Percentiles rank a stretch among this genome's conserved stretches.
Conservation (phyloP, 2,329 filamentous ascomycete genomes). For the Myrmaecium sp. region DNA sequence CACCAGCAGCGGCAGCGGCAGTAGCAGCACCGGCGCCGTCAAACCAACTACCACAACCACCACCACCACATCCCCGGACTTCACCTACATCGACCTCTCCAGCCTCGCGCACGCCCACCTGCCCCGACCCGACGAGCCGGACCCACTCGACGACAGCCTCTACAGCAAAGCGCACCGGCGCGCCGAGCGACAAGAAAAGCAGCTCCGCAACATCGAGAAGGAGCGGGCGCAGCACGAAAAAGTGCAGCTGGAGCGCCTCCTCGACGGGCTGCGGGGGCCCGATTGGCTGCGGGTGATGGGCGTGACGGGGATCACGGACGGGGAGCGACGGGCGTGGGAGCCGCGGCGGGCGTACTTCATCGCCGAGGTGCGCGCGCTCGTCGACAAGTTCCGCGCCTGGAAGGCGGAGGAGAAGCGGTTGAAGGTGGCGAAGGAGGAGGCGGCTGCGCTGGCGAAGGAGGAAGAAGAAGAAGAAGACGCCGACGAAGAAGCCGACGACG, state of each 20-base stretch:
- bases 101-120: constrained; percentile 18
- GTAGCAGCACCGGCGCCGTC: constrained; percentile 1
- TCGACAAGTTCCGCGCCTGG: constrained; percentile 81
- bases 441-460: constrained; percentile 31
- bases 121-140: constrained; percentile 14
- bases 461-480: constrained; percentile 26
- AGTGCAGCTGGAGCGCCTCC: constrained; percentile 44
- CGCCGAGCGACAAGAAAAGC: constrained; percentile 49
- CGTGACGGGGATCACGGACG: constrained; percentile 68
- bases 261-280: constrained; percentile 73
- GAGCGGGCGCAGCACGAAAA: constrained; percentile 51
- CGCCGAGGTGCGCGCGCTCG: constrained; percentile 59
- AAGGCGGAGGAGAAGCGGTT: constrained; percentile 75
- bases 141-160: constrained; percentile 39
- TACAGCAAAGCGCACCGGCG: constrained; percentile 43
- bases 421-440: constrained; percentile 58
- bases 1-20: constrained; percentile 3
- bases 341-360: constrained; percentile 75
- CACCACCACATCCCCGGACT: not conserved
- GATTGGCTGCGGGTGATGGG: constrained; percentile 92
- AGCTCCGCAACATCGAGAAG: constrained; percentile 49
- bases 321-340: constrained; percentile 73
- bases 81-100: constrained; percentile 22
- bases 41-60: constrained; percentile 1
- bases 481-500: constrained; percentile 20